phyloP scores from a whole-genome alignment of 345 rosid species.

The Carallia pectinifolia region DNA sequence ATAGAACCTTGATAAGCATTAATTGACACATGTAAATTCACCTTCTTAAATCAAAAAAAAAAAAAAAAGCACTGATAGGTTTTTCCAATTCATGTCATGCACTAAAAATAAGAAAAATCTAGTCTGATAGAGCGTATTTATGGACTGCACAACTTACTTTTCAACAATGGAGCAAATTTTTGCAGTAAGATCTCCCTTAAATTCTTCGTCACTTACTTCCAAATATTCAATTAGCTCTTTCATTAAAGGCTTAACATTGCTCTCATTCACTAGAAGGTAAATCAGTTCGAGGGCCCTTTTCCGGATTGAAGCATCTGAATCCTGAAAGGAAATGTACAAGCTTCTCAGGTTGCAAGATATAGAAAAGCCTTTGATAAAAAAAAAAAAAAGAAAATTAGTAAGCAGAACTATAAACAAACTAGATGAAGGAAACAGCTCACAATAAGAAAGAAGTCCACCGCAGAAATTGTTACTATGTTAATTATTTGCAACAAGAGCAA shows the following conservation, averaged over 20 bases:
- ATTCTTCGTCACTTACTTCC: slow-evolving; percentile 95
- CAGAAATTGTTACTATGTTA: too few species aligned
- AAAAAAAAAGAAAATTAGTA: background rate
- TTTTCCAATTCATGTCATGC: background rate
- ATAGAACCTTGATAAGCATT: too few species aligned
- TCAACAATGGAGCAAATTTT: slow-evolving; percentile 95
- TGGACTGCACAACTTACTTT: slow-evolving; percentile 61
- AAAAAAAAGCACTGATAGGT: too few species aligned
- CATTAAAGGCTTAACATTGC: slow-evolving; percentile 80
- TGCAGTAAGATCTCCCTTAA: slow-evolving; percentile 97
- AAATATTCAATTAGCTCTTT: slow-evolving; percentile 93
- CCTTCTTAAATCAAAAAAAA: too few species aligned
- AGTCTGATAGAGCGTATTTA: background rate
- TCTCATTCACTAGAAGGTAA: slow-evolving; percentile 80
- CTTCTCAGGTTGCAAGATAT: slow-evolving; percentile 6
- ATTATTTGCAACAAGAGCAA: too few species aligned
- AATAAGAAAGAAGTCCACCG: too few species aligned
- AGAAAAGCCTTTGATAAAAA: slow-evolving; percentile 5
- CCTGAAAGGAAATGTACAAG: slow-evolving; percentile 55
- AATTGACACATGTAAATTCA: too few species aligned
- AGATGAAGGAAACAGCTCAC: too few species aligned
- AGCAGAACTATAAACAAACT: background rate
- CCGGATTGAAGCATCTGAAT: slow-evolving; percentile 94
- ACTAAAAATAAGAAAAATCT: slow-evolving; percentile 1
- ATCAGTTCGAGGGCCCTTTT: slow-evolving; percentile 97